These are phyloP conservation scores for Stachybotrys echinatus DNA, from an alignment of 2,329 filamentous ascomycete genomes.

Conservation along the genomic window DNA sequence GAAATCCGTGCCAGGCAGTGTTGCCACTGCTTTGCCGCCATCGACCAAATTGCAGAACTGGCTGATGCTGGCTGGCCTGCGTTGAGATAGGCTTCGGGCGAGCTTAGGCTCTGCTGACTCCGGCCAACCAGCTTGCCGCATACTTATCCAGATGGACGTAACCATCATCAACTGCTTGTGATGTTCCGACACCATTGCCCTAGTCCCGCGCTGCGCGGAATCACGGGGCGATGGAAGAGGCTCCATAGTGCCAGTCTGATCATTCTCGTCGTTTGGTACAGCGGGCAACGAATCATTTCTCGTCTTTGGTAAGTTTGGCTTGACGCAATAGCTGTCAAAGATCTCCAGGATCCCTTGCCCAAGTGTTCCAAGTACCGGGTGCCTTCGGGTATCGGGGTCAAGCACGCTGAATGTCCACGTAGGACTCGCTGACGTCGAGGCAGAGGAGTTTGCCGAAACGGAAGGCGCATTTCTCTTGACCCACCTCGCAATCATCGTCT, in stretches of 20 bases:
- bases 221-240: no score
- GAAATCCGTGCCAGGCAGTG: no score
- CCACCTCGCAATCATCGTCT: constrained; percentile 62
- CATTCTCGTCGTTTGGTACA: constrained; percentile 26
- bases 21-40: no score
- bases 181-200: constrained; percentile 22
- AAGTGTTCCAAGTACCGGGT: constrained; percentile 69
- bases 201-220: constrained; percentile 10
- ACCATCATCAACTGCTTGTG: constrained; percentile 31
- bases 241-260: no score
- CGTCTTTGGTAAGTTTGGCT: constrained; percentile 46
- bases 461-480: constrained; percentile 40
- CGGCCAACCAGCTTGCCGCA: constrained; percentile 30
- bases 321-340: constrained; percentile 59
- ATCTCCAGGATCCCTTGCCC: constrained; percentile 61
- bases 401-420: constrained; percentile 76
- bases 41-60: constrained; percentile 11
- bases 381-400: constrained; percentile 60
- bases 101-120: constrained; percentile 21
- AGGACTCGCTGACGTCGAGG: constrained; percentile 28
- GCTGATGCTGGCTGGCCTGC: constrained; percentile 12
- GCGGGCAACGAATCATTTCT: constrained; percentile 42
- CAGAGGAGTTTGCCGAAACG: constrained; percentile 9
- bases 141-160: constrained; percentile 31
- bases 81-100: constrained; percentile 16